Base-by-base conservation (phyloP, 164 flowering plant species). In the Litsea cubeba region DNA sequence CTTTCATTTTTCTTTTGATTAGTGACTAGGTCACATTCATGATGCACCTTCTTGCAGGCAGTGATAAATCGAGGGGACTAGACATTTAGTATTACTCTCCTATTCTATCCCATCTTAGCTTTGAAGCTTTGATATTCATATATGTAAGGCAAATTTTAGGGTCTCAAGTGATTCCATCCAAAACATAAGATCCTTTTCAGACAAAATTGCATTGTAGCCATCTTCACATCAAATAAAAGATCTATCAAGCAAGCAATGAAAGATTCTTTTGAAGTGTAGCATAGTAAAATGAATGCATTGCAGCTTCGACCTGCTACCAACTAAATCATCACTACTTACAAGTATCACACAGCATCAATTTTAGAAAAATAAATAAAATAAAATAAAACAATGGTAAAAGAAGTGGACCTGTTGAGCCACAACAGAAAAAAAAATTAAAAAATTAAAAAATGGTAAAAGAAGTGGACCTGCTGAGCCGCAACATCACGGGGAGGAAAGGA, bases 391-490 rank as follows among this genome's bases (percentile, higher is more conserved):
- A 65, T 17, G 20, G 32, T 15, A 50, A 50, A 11, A 50, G 25
- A 60, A 71, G 5, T 50, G 62, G 25, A 93, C 97, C 98, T 90
- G 93, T 79, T 81, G 83, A 72, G 95, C 88, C 71, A 86, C 90
- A 80, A 80, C 12, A 28, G 20, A 28, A 23, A 32, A 12, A 25
- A 28, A 28, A 12, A 25, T 4, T 23, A 62, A 20, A n/a, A 62
- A 23, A 23, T 4, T 25, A 12, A 14, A 12, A 10, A 28, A 65
- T 18, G n/a, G 20, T 12, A 51, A 51, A 12, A 14, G 26, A 60
- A 72, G 5, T 50, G 65, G 26, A 93, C 97, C 98, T 89, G 93
- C 79, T 81, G 83, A 72, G 95, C 89, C 71, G 85, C 90, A 80
- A 80, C 84, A 79, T 84, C 81, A 23, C 94, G 87, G 57, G 94